Base-by-base conservation (phyloP, 768 basidiomycete species). In the Cyclocybe aegerita region DNA sequence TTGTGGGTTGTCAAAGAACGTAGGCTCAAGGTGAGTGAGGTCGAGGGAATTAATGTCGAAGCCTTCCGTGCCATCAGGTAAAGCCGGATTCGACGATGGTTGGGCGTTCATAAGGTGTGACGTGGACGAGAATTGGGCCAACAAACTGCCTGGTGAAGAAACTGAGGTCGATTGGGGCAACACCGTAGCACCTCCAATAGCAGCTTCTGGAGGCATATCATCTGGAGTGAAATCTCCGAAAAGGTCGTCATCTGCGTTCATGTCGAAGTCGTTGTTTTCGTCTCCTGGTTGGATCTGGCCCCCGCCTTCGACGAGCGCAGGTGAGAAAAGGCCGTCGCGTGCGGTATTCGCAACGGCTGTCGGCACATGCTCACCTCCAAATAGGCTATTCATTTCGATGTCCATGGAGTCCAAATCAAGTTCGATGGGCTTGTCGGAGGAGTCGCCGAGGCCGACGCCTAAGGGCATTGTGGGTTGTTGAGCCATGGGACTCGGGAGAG, bases 371-470 rank as follows among this genome's bases (percentile, higher is more conserved):
- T 23, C 23, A 35, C 74, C 78, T 6, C 83, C 80, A 56, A 86
- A 88, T 10, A 86, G 66, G 58, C 79, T 77, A 4, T 70, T 71
- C 73, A 78, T 84, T 60, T 83, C 82, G 45, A 86, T 79, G 55
- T 88, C 85, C 65, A 85, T 82, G 44, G 59, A 56, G 40, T 90
- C 88, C 48, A 91, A 59, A 63, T 91, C 88, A 17, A 91, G 76
- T 60, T 90, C 89, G 49, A 91, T 90, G 14, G 90, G 88, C 63
- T 88, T 87, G 63, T 92, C 89, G 0, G 81, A 86, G 5, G 85
- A 86, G 60, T 70, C 83, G 10, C 89, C 86, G 4, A 65, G 36
- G 31, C 56, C 56, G 15, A 57, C 46, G n/a, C 11, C 77, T 60
- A 30, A 61, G 50, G 7, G 69, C 35, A 53, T 76, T 69, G 30